Percentiles rank a stretch among this genome's conserved stretches.
Evolutionary conservation across 1,284 basidiomycete species (phyloP).

Genomic region (Meripilus lineatus): DNA sequence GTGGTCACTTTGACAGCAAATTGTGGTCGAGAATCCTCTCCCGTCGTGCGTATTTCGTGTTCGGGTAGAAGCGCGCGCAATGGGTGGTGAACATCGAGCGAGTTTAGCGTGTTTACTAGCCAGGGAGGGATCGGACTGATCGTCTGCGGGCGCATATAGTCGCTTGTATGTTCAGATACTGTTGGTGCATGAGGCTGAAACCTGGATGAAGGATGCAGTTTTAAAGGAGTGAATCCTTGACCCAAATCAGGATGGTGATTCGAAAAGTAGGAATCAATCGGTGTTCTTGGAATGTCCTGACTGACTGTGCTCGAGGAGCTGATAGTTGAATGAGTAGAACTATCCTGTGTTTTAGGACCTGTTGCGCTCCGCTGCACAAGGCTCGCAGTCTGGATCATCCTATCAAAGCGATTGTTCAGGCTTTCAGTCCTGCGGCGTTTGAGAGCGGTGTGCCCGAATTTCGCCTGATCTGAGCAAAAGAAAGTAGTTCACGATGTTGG

Average conservation of each 20-base stretch:
- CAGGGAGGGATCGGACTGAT: conserved; percentile 35
- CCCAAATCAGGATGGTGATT: conserved; percentile 27
- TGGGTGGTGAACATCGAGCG: conserved; percentile 38
- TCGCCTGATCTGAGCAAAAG: too few species aligned
- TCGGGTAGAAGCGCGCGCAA: conserved; percentile 35
- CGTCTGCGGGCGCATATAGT: conserved; percentile 4
- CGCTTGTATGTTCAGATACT: not conserved
- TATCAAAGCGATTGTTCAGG: conserved; percentile 59
- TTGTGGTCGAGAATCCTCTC: not conserved
- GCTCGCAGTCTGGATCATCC: conserved; percentile 57
- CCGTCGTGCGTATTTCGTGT: conserved; percentile 8
- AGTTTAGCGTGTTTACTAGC: conserved; percentile 40
- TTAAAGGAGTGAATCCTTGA: conserved; percentile 39
- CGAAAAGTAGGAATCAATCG: conserved; percentile 38
- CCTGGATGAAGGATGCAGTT: conserved; percentile 33
- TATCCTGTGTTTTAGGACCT: too few species aligned
- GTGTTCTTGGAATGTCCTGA: conserved; percentile 37
- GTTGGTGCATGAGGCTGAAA: too few species aligned
- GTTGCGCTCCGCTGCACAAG: conserved; percentile 28
- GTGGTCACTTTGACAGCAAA: not conserved
- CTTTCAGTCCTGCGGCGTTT: conserved; percentile 46
- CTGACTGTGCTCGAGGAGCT: conserved; percentile 43
- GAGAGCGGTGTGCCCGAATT: too few species aligned
- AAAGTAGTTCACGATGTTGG: too few species aligned
- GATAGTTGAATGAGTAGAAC: conserved; percentile 3